Percentiles rank a stretch among this genome's conserved stretches.
These are phyloP conservation scores for Salix purpurea DNA, from an alignment of 345 rosid genomes.

Conservation along the genomic window DNA sequence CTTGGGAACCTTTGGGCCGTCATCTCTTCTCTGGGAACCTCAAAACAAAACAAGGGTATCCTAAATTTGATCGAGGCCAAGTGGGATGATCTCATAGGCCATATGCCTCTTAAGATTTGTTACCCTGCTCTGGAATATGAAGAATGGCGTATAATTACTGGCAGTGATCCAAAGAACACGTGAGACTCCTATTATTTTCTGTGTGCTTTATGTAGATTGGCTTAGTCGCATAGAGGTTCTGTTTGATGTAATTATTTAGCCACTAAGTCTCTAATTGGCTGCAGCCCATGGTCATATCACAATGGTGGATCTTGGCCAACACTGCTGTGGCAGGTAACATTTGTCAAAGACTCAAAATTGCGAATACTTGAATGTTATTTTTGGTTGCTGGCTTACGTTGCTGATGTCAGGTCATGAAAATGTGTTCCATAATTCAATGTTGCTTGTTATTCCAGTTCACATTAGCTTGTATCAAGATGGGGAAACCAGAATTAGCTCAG, in stretches of 20 bases:
- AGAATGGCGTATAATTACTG: constrained; percentile 89
- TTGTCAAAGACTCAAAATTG: neutral
- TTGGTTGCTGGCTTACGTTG: neutral
- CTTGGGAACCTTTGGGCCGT: constrained; percentile 85
- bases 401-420: neutral
- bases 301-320: constrained; percentile 98
- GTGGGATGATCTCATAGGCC: constrained; percentile 76
- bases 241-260: neutral
- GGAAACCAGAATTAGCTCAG: constrained; percentile 63
- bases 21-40: constrained; percentile 27
- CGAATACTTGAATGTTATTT: neutral
- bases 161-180: constrained; percentile 95
- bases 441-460: constrained; percentile 53
- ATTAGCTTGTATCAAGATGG: constrained; percentile 88
- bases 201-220: neutral
- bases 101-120: constrained; percentile 92
- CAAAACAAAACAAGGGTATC: constrained; percentile 25
- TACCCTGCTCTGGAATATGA: constrained; percentile 79
- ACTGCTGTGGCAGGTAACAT: constrained; percentile 81
- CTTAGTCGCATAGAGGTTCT: neutral
- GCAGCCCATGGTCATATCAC: constrained; percentile 96
- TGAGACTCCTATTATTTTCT: constrained; percentile 12
- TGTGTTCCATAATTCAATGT: neutral
- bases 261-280: constrained; percentile 6
- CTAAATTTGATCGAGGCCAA: constrained; percentile 69